Evolutionary conservation across 1,284 basidiomycete genomes (phyloP).

Genomic region (Ceratobasidium sp.): DNA sequence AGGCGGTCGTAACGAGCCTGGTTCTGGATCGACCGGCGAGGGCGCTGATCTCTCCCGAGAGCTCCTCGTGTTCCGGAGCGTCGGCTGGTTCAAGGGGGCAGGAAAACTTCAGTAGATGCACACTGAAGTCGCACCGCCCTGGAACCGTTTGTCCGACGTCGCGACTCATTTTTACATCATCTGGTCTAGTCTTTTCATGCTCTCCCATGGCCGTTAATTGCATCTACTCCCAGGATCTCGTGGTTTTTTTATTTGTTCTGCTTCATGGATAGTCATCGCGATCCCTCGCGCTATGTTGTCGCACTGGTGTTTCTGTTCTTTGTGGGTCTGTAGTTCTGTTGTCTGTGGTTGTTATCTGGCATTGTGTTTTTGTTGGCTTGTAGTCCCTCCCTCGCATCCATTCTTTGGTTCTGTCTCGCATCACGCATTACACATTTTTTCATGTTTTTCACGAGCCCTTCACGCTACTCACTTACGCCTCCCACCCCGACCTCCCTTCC

Average conservation of each 20-base stretch:
- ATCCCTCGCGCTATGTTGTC: conserved; percentile 19
- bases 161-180: conserved; percentile 38
- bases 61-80: conserved; percentile 39
- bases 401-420: conserved; percentile 5
- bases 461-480: neutral
- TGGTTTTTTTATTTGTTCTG: conserved; percentile 8
- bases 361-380: conserved; percentile 13
- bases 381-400: conserved; percentile 13
- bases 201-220: neutral
- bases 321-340: conserved; percentile 28
- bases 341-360: conserved; percentile 14
- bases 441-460: conserved; percentile 4
- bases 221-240: conserved; percentile 20
- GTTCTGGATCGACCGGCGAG: conserved; percentile 24
- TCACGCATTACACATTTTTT: too few species aligned
- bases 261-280: conserved; percentile 7
- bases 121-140: neutral
- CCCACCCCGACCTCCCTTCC: neutral
- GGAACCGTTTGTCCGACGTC: conserved; percentile 4
- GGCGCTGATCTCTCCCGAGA: conserved; percentile 37
- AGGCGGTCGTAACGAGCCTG: neutral
- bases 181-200: conserved; percentile 29
- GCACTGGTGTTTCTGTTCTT: conserved; percentile 4
- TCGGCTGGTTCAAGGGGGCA: conserved; percentile 34
- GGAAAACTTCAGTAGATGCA: conserved; percentile 17